Conservation (phyloP, 805 yeast species). For the Metschnikowia continentalis region DNA sequence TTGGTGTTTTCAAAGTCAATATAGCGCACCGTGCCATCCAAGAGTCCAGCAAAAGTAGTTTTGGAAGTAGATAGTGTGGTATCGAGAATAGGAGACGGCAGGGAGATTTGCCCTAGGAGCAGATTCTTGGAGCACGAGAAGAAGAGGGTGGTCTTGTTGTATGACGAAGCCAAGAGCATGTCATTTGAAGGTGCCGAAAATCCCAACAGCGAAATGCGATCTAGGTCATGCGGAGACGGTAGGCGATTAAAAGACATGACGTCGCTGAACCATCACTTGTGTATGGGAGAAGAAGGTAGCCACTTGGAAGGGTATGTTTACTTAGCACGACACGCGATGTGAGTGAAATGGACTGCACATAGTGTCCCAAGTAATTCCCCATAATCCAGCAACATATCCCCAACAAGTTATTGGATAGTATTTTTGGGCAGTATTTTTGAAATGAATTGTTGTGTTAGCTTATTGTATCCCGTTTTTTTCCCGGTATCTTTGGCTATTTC, state of each 20-base stretch:
- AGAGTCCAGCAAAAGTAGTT: constrained; percentile 43
- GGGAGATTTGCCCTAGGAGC: constrained; percentile 5
- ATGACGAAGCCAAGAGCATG: constrained; percentile 11
- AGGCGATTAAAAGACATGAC: constrained; percentile 11
- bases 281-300: background rate
- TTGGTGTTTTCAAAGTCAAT: constrained; percentile 46
- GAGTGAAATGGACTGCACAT: background rate
- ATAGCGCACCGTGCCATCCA: constrained; percentile 51
- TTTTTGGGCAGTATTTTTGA: too few species aligned
- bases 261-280: background rate
- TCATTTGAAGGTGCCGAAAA: constrained; percentile 12
- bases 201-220: constrained; percentile 5
- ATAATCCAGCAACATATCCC: too few species aligned
- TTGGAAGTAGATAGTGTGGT: constrained; percentile 25
- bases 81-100: constrained; percentile 23
- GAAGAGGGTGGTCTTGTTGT: constrained; percentile 9
- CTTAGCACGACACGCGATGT: background rate
- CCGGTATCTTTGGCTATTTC: too few species aligned
- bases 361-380: background rate
- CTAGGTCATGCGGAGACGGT: constrained; percentile 7
- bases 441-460: too few species aligned
- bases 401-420: too few species aligned
- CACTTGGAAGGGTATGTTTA: background rate
- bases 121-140: constrained; percentile 7
- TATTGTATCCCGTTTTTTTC: too few species aligned